These are phyloP conservation scores for Trichoderma oligosporum DNA, from an alignment of 2,329 filamentous ascomycete genomes.

Conservation along the genomic window DNA sequence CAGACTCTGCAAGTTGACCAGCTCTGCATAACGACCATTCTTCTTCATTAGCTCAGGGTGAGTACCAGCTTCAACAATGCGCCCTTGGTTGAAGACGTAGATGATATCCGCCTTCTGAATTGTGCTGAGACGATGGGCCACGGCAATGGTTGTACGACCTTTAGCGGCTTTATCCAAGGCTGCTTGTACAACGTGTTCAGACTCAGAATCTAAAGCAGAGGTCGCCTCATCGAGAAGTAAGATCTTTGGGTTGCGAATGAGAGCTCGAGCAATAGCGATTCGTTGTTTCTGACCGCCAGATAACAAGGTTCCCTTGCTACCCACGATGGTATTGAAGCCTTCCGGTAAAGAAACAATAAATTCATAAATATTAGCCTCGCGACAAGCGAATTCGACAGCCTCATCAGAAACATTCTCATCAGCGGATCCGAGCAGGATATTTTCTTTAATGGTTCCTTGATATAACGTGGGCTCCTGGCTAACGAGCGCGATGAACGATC, in stretches of 20 bases:
- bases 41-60: conserved; percentile 68
- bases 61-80: conserved; percentile 78
- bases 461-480: conserved; percentile 94
- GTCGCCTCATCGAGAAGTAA: conserved; percentile 19
- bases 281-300: conserved; percentile 20
- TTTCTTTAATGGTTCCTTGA: conserved; percentile 86
- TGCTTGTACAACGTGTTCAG: conserved; percentile 18
- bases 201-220: conserved; percentile 17
- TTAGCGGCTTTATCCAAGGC: conserved; percentile 29
- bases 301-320: conserved; percentile 41
- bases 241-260: conserved; percentile 20
- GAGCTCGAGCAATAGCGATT: conserved; percentile 18
- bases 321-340: conserved; percentile 18
- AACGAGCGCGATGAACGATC: conserved; percentile 78
- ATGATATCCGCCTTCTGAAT: conserved; percentile 95
- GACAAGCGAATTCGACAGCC: conserved; percentile 72
- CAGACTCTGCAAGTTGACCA: conserved; percentile 77
- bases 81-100: conserved; percentile 91
- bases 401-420: conserved; percentile 66
- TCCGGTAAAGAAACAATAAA: conserved; percentile 76
- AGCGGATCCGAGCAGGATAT: conserved; percentile 76
- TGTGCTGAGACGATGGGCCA: conserved; percentile 64
- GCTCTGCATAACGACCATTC: conserved; percentile 70
- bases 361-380: conserved; percentile 88
- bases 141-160: conserved; percentile 20